These are phyloP conservation scores for Claviceps pusilla DNA, from an alignment of 2,329 filamentous ascomycete species.

Conservation along the genomic window DNA sequence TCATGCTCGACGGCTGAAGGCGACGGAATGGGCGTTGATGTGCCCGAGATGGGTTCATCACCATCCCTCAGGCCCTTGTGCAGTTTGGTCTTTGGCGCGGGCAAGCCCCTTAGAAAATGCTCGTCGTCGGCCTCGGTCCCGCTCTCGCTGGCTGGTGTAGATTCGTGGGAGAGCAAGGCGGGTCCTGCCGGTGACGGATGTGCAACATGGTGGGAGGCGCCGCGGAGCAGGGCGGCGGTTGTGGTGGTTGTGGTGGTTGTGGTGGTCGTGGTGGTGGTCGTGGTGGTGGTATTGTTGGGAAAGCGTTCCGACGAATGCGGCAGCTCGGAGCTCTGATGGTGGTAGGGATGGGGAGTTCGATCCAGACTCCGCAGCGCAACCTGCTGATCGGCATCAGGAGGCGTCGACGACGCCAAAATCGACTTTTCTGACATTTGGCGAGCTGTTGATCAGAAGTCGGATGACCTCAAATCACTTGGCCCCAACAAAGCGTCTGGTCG, in stretches of 20 bases:
- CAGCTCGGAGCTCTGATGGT: constrained; percentile 41
- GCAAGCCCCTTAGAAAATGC: constrained; percentile 70
- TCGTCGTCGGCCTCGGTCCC: constrained; percentile 94
- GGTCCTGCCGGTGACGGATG: constrained; percentile 12
- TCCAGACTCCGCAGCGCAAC: constrained; percentile 33
- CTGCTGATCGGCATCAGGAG: constrained; percentile 21
- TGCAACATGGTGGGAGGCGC: constrained; percentile 8
- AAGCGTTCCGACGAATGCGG: constrained; percentile 33
- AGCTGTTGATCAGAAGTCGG: constrained; percentile 7
- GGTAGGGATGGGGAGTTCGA: constrained; percentile 55
- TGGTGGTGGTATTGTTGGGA: constrained; percentile 5
- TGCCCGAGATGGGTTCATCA: constrained; percentile 38
- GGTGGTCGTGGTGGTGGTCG: background rate
- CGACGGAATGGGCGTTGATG: constrained; percentile 40
- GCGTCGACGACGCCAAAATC: constrained; percentile 17
- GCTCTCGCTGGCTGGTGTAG: constrained; percentile 62
- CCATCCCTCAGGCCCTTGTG: constrained; percentile 63
- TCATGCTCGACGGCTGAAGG: constrained; percentile 32
- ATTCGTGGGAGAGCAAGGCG: constrained; percentile 31
- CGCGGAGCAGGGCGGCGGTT: constrained; percentile 6
- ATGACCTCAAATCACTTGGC: background rate
- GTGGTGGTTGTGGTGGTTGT: background rate
- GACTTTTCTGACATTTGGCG: constrained; percentile 29
- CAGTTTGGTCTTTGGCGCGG: constrained; percentile 56
- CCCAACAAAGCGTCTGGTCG: background rate